Evolutionary conservation across 768 basidiomycete genomes (phyloP).

Genomic region (Phaffia tasmanica): DNA sequence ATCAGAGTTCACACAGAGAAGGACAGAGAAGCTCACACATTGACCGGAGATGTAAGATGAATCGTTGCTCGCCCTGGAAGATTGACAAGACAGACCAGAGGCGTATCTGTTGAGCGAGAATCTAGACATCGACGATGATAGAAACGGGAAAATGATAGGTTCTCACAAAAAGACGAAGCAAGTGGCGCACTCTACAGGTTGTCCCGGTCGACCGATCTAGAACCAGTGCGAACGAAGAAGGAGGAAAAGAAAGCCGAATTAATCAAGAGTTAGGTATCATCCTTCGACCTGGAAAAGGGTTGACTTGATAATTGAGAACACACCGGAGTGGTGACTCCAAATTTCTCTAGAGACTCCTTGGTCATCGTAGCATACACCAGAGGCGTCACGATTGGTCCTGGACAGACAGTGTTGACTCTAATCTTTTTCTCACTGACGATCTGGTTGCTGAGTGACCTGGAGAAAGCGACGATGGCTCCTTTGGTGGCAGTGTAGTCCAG

Average conservation of each 20-base stretch:
- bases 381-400: slow-evolving; percentile 47
- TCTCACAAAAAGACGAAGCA: slow-evolving; percentile 40
- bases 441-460: slow-evolving; percentile 46
- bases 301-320: not conserved
- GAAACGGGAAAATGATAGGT: too few species aligned
- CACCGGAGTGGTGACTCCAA: slow-evolving; percentile 31
- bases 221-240: slow-evolving; percentile 14
- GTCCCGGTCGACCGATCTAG: slow-evolving; percentile 44
- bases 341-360: slow-evolving; percentile 35
- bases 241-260: too few species aligned
- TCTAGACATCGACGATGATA: too few species aligned
- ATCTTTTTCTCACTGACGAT: slow-evolving; percentile 46
- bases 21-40: slow-evolving; percentile 15
- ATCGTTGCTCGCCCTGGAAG: slow-evolving; percentile 42
- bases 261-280: too few species aligned
- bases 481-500: slow-evolving; percentile 51
- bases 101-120: too few species aligned
- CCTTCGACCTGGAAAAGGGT: too few species aligned
- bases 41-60: slow-evolving; percentile 43
- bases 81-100: too few species aligned
- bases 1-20: too few species aligned
- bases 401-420: slow-evolving; percentile 43
- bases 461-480: slow-evolving; percentile 47
- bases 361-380: slow-evolving; percentile 40
- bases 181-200: slow-evolving; percentile 47